A percentile compares a stretch with the other conserved stretches of the same genome.
Evolutionary conservation across 495 filamentous ascomycete species (phyloP).

Genomic region (Acidomyces sp.): DNA sequence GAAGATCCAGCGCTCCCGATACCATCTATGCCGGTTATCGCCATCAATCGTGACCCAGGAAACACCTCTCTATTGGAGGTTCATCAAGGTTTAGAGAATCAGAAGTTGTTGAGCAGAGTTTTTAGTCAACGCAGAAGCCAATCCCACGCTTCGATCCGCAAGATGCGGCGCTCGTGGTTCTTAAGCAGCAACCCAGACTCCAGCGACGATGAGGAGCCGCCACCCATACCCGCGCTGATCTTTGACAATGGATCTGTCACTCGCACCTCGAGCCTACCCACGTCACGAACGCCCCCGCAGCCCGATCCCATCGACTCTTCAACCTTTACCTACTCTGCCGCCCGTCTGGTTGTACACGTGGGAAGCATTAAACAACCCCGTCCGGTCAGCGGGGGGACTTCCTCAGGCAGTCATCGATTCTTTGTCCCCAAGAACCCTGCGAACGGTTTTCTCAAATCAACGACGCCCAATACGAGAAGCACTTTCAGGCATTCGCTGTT

Average conservation of each 20-base stretch:
- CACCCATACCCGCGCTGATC: conserved; percentile 2
- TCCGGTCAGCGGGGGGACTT: conserved; percentile 3
- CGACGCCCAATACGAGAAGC: not conserved
- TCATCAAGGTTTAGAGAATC: not conserved
- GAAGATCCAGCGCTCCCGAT: not conserved
- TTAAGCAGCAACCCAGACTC: conserved; percentile 8
- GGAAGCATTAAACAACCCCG: conserved; percentile 11
- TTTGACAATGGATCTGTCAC: conserved; percentile 4
- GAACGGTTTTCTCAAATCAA: conserved; percentile 6
- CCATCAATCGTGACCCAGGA: not conserved
- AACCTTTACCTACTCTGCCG: not conserved
- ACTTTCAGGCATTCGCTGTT: conserved; percentile 1
- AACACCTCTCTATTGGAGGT: not conserved
- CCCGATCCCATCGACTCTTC: not conserved
- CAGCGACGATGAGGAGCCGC: not conserved
- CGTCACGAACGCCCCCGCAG: conserved; percentile 1
- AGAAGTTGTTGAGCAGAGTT: not conserved
- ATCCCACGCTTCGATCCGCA: conserved; percentile 1
- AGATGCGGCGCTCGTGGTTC: conserved; percentile 6
- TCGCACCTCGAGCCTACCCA: conserved; percentile 2
- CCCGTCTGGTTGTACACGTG: not conserved
- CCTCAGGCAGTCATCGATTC: not conserved
- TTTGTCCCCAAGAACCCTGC: conserved; percentile 9
- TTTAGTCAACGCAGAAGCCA: conserved; percentile 1
- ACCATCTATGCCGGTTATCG: not conserved